These are phyloP conservation scores for Podaxis carcinomalis DNA, from an alignment of 768 basidiomycete genomes.

Conservation along the genomic window DNA sequence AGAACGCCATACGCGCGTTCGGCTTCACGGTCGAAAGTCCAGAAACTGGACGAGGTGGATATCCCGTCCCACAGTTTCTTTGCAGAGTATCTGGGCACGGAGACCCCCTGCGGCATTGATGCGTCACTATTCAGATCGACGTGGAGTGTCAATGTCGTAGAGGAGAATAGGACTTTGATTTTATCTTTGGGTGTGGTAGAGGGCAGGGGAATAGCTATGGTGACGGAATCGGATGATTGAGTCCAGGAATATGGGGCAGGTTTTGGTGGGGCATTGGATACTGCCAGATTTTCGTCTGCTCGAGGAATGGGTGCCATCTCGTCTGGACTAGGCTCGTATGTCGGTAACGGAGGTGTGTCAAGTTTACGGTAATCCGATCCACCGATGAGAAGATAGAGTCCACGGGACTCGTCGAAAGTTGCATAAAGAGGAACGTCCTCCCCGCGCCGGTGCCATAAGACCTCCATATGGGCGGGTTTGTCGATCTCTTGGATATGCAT, in stretches of 20 bases:
- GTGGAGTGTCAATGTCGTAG: constrained; percentile 61
- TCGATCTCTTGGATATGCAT: constrained; percentile 28
- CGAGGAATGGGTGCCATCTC: constrained; percentile 72
- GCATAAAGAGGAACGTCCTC: constrained; percentile 64
- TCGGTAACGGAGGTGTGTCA: constrained; percentile 23
- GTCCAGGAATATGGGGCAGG: constrained; percentile 92
- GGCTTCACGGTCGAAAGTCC: constrained; percentile 88
- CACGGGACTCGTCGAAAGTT: constrained; percentile 39
- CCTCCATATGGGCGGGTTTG: constrained; percentile 36
- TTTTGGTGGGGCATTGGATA: constrained; percentile 31
- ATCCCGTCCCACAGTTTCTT: constrained; percentile 79
- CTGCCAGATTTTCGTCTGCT: constrained; percentile 38
- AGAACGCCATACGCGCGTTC: constrained; percentile 65
- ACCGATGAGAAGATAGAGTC: constrained; percentile 54
- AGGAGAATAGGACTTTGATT: constrained; percentile 66
- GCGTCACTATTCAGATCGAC: constrained; percentile 34
- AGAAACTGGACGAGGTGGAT: constrained; percentile 74
- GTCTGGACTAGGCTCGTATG: constrained; percentile 57
- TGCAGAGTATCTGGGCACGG: constrained; percentile 55
- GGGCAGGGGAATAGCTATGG: constrained; percentile 81
- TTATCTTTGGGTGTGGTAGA: constrained; percentile 55
- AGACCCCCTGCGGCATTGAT: constrained; percentile 17
- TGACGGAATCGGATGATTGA: constrained; percentile 79
- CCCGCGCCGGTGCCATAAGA: constrained; percentile 70
- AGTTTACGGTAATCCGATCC: constrained; percentile 49